Evolutionary conservation across 2,329 filamentous ascomycete genomes (phyloP).

Genomic region (Scopulariopsis brevicaulis): DNA sequence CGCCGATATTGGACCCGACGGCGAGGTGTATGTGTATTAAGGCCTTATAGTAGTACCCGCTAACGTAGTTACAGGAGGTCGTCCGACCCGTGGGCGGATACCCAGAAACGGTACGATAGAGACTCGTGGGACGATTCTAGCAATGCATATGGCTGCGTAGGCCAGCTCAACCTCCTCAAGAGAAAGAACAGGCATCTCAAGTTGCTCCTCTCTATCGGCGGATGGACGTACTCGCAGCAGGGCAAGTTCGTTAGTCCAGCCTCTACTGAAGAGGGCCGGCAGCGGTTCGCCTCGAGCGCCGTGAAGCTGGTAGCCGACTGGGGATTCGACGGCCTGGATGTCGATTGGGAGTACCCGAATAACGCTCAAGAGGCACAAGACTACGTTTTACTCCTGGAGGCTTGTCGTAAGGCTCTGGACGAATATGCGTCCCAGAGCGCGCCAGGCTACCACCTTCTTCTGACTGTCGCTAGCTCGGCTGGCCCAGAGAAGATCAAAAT

Average conservation of each 20-base stretch:
- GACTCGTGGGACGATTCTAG: slow-evolving; percentile 38
- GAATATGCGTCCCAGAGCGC: slow-evolving; percentile 24
- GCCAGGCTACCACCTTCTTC: slow-evolving; percentile 32
- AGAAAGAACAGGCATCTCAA: slow-evolving; percentile 68
- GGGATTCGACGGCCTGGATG: slow-evolving; percentile 45
- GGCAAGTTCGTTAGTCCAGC: slow-evolving; percentile 57
- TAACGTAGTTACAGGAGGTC: slow-evolving; percentile 24
- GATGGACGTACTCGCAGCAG: slow-evolving; percentile 65
- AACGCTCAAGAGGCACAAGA: slow-evolving; percentile 24
- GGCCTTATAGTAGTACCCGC: neutral
- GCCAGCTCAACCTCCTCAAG: slow-evolving; percentile 68
- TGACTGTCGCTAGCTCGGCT: slow-evolving; percentile 39
- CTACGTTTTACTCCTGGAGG: slow-evolving; percentile 29
- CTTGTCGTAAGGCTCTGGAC: slow-evolving; percentile 30
- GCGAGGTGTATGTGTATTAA: slow-evolving; percentile 12
- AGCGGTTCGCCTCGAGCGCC: slow-evolving; percentile 55
- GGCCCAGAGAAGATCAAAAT: slow-evolving; percentile 35
- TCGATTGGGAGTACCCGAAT: slow-evolving; percentile 45
- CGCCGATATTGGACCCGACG: slow-evolving; percentile 9
- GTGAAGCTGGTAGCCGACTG: slow-evolving; percentile 60
- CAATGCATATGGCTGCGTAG: slow-evolving; percentile 63
- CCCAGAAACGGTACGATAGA: slow-evolving; percentile 46
- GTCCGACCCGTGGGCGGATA: slow-evolving; percentile 51
- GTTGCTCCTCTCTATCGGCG: slow-evolving; percentile 67
- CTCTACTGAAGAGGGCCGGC: slow-evolving; percentile 48